Conservation (phyloP, 768 basidiomycete genomes). For the Boletellus sp. region DNA sequence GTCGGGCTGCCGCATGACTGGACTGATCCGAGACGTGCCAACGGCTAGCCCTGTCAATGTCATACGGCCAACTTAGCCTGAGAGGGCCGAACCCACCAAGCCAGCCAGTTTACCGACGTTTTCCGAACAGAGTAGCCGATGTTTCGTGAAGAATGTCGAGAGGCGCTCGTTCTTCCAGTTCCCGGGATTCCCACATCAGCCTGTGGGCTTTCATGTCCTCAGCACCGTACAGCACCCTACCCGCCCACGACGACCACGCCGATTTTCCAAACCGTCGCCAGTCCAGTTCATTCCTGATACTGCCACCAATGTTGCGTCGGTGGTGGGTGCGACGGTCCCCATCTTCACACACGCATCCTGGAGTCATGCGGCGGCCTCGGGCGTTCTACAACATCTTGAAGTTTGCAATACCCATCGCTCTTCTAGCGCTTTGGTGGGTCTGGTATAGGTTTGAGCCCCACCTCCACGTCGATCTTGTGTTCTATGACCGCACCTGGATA, state of each 20-base stretch:
- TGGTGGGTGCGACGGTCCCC: constrained; percentile 7
- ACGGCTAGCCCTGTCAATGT: too few relatives aligned
- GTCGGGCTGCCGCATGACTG: too few relatives aligned
- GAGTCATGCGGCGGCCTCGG: constrained; percentile 26
- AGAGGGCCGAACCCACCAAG: too few relatives aligned
- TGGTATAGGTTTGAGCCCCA: constrained; percentile 64
- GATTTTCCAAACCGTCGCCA: background rate
- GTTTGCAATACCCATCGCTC: constrained; percentile 36
- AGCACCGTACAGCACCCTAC: constrained; percentile 6
- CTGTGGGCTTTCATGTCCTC: constrained; percentile 7
- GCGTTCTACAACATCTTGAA: constrained; percentile 40
- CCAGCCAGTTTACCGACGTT: too few relatives aligned
- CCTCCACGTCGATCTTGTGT: constrained; percentile 73
- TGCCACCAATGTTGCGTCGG: background rate
- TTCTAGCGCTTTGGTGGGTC: constrained; percentile 31
- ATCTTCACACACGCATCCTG: background rate
- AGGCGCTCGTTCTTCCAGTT: too few relatives aligned
- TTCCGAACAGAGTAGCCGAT: too few relatives aligned
- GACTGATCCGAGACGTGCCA: too few relatives aligned
- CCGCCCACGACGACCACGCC: constrained; percentile 13
- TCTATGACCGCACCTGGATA: constrained; percentile 77
- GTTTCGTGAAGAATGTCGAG: too few relatives aligned
- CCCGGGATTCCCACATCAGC: background rate
- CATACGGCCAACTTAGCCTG: too few relatives aligned
- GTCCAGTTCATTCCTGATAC: background rate